Base-by-base conservation (phyloP, 2,329 filamentous ascomycete species). In the Calonectria hawksworthii region DNA sequence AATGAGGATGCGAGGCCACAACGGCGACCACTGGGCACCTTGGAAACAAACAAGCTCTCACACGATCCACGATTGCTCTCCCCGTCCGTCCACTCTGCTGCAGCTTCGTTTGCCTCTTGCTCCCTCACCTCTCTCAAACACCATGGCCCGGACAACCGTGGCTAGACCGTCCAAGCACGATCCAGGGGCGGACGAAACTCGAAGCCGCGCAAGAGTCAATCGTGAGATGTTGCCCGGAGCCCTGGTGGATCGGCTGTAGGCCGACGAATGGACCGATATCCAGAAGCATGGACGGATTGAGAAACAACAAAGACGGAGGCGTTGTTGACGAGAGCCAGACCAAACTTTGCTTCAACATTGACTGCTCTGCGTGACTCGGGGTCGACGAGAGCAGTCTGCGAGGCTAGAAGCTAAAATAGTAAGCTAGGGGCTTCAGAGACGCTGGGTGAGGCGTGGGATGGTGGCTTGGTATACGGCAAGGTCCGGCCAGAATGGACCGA, bases 381-480 rank as follows among this genome's bases (percentile, higher is more conserved):
- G 61, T 73, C 65, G 67, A 75, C 74, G 54, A 78, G 61, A 66
- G 44, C 71, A 64, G 66, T 69, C 47, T 69, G 38, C 74, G 54
- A 44, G 63, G 63, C 28, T 51, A 64, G 54, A 44, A 51, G 56
- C 64, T 38, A 56, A 38, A 59, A 50, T 50, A 34, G 32, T n/a
- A 50, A 41, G 32, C 26, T 28, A 69, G 50, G 74, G 76, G 71
- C 73, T 72, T 70, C 63, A 41, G n/a, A 52, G 64, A 54, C 47
- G 47, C 61, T 64, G 61, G 28, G 34, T 44, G 74, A 63, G 67
- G 67, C 54, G 66, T 56, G 21, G 72, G 68, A 73, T 59, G 50
- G 75, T 80, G 76, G 78, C 79, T 81, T 76, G 66, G 63, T 65
- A 21, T 66, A 73, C 78, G 79, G 79, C 70, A 79, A 80, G 76